Evolutionary conservation across 2,329 filamentous ascomycete species (phyloP).

Genomic region (Cytospora leucostoma): DNA sequence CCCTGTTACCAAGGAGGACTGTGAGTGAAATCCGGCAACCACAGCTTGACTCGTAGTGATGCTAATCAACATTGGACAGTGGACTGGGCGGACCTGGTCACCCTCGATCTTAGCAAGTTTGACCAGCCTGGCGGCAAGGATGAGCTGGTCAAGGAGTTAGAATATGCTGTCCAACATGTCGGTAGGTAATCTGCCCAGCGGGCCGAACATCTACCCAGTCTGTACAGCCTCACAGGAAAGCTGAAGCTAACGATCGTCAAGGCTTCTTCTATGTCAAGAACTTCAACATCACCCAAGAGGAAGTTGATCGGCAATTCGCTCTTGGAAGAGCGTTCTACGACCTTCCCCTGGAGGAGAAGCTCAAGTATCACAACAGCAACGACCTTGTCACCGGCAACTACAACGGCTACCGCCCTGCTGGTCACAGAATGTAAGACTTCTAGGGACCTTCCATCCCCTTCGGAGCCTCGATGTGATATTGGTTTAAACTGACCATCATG

Average conservation of each 20-base stretch:
- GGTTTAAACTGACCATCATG: not conserved
- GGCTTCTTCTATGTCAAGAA: conserved; percentile 65
- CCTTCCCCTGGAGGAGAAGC: conserved; percentile 60
- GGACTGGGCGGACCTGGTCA: conserved; percentile 36
- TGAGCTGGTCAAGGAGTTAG: conserved; percentile 38
- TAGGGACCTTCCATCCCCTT: too few relatives aligned
- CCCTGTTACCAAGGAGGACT: conserved; percentile 35
- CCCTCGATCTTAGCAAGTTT: conserved; percentile 37
- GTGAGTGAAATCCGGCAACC: conserved; percentile 27
- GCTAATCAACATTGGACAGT: conserved; percentile 25
- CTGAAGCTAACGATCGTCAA: not conserved
- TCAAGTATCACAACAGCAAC: conserved; percentile 50
- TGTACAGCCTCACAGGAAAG: too few relatives aligned
- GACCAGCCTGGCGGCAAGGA: conserved; percentile 38
- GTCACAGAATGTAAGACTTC: conserved; percentile 35
- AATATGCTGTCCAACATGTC: conserved; percentile 36
- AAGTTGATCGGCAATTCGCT: conserved; percentile 60
- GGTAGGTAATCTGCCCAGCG: conserved; percentile 21
- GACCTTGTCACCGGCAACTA: conserved; percentile 55
- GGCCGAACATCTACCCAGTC: not conserved
- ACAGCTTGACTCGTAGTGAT: not conserved
- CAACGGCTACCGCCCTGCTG: conserved; percentile 57
- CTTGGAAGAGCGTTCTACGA: conserved; percentile 56
- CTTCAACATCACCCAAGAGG: conserved; percentile 59
- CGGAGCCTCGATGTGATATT: too few relatives aligned